Conservation (phyloP, 2,329 filamentous ascomycete species). For the Trichoderma guizhouense region DNA sequence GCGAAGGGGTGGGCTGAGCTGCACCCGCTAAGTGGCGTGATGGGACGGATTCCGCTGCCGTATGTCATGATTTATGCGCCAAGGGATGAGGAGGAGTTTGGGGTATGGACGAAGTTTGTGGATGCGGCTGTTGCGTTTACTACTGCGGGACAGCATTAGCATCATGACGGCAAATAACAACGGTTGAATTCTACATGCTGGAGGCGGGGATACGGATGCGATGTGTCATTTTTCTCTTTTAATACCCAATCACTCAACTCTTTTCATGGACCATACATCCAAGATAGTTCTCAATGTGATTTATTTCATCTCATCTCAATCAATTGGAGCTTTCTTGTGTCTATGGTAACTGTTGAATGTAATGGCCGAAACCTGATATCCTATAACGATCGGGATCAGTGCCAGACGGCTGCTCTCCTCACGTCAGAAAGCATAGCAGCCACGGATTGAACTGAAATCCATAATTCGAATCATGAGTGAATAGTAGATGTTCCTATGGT, state of each 20-base stretch:
- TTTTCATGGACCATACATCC: not conserved
- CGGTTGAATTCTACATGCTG: not conserved
- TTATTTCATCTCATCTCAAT: not conserved
- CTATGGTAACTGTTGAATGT: not conserved
- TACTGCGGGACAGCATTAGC: constrained; percentile 9
- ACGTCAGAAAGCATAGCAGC: not conserved
- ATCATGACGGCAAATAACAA: not conserved
- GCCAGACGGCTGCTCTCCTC: too few species aligned
- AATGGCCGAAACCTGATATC: not conserved
- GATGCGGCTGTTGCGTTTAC: constrained; percentile 19
- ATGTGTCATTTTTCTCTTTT: not conserved
- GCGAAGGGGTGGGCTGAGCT: constrained; percentile 39
- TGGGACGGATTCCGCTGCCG: constrained; percentile 6
- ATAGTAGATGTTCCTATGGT: not conserved
- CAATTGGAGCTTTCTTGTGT: not conserved
- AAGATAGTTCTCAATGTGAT: not conserved
- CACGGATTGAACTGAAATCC: not conserved
- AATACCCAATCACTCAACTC: not conserved
- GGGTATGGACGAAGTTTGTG: constrained; percentile 27
- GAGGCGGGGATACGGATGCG: not conserved
- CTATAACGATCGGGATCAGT: too few species aligned
- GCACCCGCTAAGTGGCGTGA: constrained; percentile 29
- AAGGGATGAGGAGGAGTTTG: constrained; percentile 35
- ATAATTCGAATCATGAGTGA: not conserved
- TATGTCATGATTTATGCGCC: constrained; percentile 43